A percentile compares a stretch with the other conserved stretches of the same genome.
Conservation (phyloP, 805 yeast species). For the Kuraishia capsulata region DNA sequence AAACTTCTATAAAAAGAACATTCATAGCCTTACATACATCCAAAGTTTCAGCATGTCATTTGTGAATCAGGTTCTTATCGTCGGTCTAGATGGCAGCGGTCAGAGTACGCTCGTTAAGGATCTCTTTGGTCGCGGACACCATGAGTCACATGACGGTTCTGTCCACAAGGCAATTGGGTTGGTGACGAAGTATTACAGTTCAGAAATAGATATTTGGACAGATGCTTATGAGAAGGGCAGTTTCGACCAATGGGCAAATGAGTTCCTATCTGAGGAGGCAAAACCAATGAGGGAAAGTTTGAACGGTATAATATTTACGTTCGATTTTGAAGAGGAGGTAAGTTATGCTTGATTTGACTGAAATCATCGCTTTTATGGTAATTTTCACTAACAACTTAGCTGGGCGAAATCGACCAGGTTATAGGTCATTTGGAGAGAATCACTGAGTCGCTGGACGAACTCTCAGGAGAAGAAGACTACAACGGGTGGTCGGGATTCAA, state of each 20-base stretch:
- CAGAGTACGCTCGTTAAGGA: conserved; percentile 21
- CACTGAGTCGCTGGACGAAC: not conserved
- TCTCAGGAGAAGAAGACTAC: not conserved
- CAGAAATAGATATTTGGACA: conserved; percentile 16
- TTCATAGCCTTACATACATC: not conserved
- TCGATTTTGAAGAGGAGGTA: conserved; percentile 21
- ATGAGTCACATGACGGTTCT: conserved; percentile 14
- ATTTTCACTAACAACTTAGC: not conserved
- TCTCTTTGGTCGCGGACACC: conserved; percentile 8
- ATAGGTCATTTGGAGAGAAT: not conserved
- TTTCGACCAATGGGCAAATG: conserved; percentile 28
- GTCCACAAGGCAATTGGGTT: conserved; percentile 13
- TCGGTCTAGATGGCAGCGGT: conserved; percentile 34
- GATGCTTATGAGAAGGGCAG: conserved; percentile 18
- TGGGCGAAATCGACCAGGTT: not conserved
- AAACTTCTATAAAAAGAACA: no score
- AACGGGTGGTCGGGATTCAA: not conserved
- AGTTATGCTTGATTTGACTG: not conserved
- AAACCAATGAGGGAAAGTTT: conserved; percentile 34
- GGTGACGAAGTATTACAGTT: conserved; percentile 16
- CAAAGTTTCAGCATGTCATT: not conserved
- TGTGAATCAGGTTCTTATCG: conserved; percentile 31
- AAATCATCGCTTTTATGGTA: not conserved
- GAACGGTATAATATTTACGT: conserved; percentile 35
- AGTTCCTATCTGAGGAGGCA: conserved; percentile 27